Percentiles rank a stretch among this genome's conserved stretches.
These are phyloP conservation scores for Hypoxylon sp. DNA, from an alignment of 2,329 filamentous ascomycete species.

Conservation along the genomic window DNA sequence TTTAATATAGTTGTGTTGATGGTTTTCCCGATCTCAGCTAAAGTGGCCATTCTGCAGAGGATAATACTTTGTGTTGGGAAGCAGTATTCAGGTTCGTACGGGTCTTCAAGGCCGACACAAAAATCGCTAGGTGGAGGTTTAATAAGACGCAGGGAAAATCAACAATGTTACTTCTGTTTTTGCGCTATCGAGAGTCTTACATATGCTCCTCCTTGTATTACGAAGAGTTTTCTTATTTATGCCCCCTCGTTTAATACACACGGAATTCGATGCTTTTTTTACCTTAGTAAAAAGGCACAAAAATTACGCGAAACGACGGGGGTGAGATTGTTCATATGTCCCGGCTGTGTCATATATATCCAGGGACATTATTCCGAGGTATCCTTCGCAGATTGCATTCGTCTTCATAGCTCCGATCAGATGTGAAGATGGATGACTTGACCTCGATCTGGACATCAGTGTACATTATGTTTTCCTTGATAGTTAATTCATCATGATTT, in stretches of 20 bases:
- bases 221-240: constrained; percentile 48
- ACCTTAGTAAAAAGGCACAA: not conserved
- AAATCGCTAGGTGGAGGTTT: constrained; percentile 39
- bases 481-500: not conserved
- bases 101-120: constrained; percentile 42
- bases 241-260: constrained; percentile 33
- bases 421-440: not conserved
- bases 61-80: constrained; percentile 53
- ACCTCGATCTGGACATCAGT: not conserved
- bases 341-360: not conserved
- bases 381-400: not conserved
- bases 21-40: constrained; percentile 50
- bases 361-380: not conserved
- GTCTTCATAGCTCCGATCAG: not conserved
- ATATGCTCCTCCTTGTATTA: constrained; percentile 52
- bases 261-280: constrained; percentile 31
- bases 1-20: constrained; percentile 53
- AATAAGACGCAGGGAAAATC: constrained; percentile 40
- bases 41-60: constrained; percentile 53
- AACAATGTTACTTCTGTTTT: constrained; percentile 49
- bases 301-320: not conserved
- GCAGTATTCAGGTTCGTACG: constrained; percentile 52
- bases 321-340: constrained; percentile 13
- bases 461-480: not conserved
- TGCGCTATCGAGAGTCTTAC: constrained; percentile 50